Evolutionary conservation across 2,329 filamentous ascomycete genomes (phyloP).

Genomic region (Xylariaceae sp.): DNA sequence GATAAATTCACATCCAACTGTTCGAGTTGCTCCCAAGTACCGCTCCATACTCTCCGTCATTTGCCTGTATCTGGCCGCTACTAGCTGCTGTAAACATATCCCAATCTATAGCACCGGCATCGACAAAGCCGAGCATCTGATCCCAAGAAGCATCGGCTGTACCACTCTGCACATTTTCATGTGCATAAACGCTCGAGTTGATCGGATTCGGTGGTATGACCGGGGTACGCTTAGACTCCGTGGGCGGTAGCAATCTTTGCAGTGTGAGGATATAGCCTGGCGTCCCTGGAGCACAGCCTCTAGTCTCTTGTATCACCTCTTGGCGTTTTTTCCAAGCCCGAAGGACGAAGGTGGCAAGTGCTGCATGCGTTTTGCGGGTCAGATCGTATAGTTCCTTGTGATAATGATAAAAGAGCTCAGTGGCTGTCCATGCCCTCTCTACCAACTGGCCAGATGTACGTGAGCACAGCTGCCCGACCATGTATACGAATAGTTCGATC

Average conservation of each 20-base stretch:
- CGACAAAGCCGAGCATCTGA: slow-evolving; percentile 37
- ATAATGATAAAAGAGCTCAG: slow-evolving; percentile 51
- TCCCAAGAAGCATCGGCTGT: slow-evolving; percentile 35
- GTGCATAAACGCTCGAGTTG: slow-evolving; percentile 2
- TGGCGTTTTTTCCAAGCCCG: slow-evolving; percentile 58
- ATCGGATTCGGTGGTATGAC: slow-evolving; percentile 17
- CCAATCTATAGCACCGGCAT: slow-evolving; percentile 34
- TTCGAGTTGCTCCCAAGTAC: slow-evolving; percentile 22
- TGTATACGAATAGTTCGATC: slow-evolving; percentile 57
- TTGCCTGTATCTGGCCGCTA: slow-evolving; percentile 16
- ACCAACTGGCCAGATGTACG: slow-evolving; percentile 53
- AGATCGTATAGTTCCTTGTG: slow-evolving; percentile 56
- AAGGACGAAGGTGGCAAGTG: slow-evolving; percentile 51
- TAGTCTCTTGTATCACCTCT: slow-evolving; percentile 40
- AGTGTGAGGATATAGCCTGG: slow-evolving; percentile 52
- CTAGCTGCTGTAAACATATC: slow-evolving; percentile 33
- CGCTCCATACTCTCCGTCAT: slow-evolving; percentile 20
- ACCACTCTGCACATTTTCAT: slow-evolving; percentile 8
- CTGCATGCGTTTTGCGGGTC: slow-evolving; percentile 46
- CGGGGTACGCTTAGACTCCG: slow-evolving; percentile 39
- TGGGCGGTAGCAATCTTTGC: slow-evolving; percentile 44
- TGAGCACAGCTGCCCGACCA: slow-evolving; percentile 56
- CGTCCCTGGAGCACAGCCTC: slow-evolving; percentile 43
- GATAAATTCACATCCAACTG: slow-evolving; percentile 25
- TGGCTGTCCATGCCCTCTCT: slow-evolving; percentile 55